phyloP scores from a whole-genome alignment of 1,284 basidiomycete genomes.

The Fomitopsis schrenkii region DNA sequence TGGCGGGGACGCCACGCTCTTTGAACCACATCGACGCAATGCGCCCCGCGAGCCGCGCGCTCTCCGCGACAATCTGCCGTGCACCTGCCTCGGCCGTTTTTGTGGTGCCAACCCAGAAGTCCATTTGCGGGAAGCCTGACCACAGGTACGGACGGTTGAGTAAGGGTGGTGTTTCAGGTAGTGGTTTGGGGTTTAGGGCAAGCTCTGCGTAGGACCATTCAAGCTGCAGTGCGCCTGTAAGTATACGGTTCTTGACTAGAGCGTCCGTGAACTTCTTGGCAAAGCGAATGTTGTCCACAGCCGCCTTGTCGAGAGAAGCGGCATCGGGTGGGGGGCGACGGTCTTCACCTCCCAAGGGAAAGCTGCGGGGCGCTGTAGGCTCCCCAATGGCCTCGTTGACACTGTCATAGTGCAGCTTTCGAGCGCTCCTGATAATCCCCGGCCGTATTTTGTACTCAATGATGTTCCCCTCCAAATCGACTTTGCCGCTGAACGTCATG shows the following conservation, averaged over 20 bases:
- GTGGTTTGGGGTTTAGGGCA: conserved; percentile 13
- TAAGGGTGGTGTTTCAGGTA: conserved; percentile 16
- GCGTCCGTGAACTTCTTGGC: conserved; percentile 9
- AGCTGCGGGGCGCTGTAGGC: conserved; percentile 14
- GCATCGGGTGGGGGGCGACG: not conserved
- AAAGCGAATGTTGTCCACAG: conserved; percentile 15
- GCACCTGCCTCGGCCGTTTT: conserved; percentile 35
- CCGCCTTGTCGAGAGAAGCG: not conserved
- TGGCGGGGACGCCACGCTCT: conserved; percentile 59
- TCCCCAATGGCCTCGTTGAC: conserved; percentile 58
- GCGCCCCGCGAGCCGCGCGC: conserved; percentile 82
- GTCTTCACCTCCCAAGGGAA: conserved; percentile 42
- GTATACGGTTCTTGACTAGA: conserved; percentile 8
- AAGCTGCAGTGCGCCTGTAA: conserved; percentile 6
- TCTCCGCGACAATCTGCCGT: conserved; percentile 67
- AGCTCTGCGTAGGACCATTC: conserved; percentile 7
- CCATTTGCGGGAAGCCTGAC: conserved; percentile 54
- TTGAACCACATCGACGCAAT: conserved; percentile 71
- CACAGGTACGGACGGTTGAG: conserved; percentile 31
- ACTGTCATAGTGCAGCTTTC: conserved; percentile 64
- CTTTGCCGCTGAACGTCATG: conserved; percentile 79
- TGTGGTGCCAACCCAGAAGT: conserved; percentile 37
- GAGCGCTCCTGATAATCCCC: conserved; percentile 69
- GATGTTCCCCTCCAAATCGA: conserved; percentile 65
- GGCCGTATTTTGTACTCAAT: conserved; percentile 69